These are phyloP conservation scores for Coemansia sp. DNA, from an alignment of 192 early-diverging fungal genomes.

Conservation along the genomic window DNA sequence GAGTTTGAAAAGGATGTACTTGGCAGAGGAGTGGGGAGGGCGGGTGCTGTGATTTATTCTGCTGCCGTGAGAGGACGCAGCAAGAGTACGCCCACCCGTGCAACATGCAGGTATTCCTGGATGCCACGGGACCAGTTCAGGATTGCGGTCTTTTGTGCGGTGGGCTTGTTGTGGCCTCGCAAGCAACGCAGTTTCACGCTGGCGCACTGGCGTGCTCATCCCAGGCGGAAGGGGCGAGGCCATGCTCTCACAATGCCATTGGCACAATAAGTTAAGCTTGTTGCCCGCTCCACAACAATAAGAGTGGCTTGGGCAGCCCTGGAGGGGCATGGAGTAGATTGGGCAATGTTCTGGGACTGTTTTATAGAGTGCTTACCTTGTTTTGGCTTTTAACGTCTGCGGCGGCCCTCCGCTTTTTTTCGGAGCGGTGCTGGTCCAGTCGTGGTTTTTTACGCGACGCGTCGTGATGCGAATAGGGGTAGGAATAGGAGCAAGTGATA, in stretches of 20 bases:
- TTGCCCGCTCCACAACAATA: conserved; percentile 5
- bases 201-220: not conserved
- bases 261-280: conserved; percentile 5
- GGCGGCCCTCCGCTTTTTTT: not conserved
- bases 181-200: not conserved
- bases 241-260: not conserved
- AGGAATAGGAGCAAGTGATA: not conserved
- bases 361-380: not conserved
- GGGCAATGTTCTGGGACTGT: not conserved
- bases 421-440: not conserved
- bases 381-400: not conserved
- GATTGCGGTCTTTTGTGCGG: not conserved
- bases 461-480: not conserved
- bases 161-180: not conserved
- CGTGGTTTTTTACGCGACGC: not conserved
- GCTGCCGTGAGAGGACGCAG: conserved; percentile 4
- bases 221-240: not conserved
- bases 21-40: not conserved
- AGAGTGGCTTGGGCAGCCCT: conserved; percentile 1
- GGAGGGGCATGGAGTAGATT: not conserved
- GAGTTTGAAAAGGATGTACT: conserved; percentile 19
- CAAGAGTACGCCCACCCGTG: conserved; percentile 6
- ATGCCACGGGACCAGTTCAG: conserved; percentile 6
- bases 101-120: conserved; percentile 3
- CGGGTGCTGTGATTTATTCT: conserved; percentile 6